Base-by-base conservation (phyloP, 305 asterid genomes). In the Striga hermonthica region DNA sequence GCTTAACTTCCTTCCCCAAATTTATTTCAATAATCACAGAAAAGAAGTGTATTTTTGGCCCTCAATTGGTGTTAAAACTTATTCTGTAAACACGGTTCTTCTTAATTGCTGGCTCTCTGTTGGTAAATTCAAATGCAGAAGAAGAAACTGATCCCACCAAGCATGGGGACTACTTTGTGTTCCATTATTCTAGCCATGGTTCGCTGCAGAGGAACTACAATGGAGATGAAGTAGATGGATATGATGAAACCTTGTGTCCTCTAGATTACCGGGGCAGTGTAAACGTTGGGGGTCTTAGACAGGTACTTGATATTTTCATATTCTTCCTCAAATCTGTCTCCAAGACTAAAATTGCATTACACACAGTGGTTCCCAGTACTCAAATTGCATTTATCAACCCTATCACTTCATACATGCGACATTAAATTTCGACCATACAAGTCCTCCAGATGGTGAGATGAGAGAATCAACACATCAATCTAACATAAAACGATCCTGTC, bases 221-320 rank as follows among this genome's bases (percentile, higher is more conserved):
- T 50, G 97, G 98, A 60, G 98, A 92, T 75, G 98, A 92, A 81
- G 82, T 84, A 66, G 98, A 92, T 74, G 98, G 98, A 75, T 87
- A 78, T 61, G 96, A 92, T 79, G 98, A 92, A 83, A 89, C 97
- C 44, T 78, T 92, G 72, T 92, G 98, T 70, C 98, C 98, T 34
- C 73, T 92, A 62, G 97, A 92, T n/a, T n/a, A n/a, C n/a, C n/a
- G 31, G 31, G 31, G 31, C 31, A 22, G 31, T 2, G 2, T 22
- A 22, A 22, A 22, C 31, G 2, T 22, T 22, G 31, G 31, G 1
- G 31, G 31, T 22, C 31, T 22, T 22, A 22, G 31, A 22, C 31
- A 22, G 31, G 31, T 22, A 22, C 1, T 22, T 22, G 31, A 22
- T 22, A 22, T 22, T 22, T 22, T 22, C 31, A 22, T 22, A 22